Evolutionary conservation across 164 flowering plant species (phyloP).

Genomic region (Berberis vulgaris): DNA sequence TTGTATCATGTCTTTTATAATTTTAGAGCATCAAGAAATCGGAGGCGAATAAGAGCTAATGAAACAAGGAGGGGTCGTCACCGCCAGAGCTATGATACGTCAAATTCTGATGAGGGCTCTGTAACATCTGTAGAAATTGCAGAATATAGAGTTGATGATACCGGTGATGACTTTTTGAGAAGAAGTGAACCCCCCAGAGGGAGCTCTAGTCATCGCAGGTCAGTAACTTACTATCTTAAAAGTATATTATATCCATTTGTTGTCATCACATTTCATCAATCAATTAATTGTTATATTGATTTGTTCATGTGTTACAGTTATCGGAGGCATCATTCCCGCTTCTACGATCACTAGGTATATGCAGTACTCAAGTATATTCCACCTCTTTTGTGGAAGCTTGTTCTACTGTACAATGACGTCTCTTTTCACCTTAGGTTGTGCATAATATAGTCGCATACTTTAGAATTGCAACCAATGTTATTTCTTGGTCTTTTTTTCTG

Average conservation of each 20-base stretch:
- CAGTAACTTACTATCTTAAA: constrained; percentile 3
- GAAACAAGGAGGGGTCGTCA: constrained; percentile 39
- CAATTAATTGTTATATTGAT: not conserved
- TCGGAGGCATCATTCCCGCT: constrained; percentile 4
- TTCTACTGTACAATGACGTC: no score
- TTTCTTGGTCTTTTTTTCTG: no score
- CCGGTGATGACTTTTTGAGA: constrained; percentile 51
- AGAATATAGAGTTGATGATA: constrained; percentile 62
- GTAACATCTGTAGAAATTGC: constrained; percentile 58
- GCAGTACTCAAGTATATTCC: no score
- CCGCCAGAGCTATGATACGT: constrained; percentile 47
- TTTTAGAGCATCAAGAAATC: constrained; percentile 70
- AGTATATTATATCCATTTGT: not conserved
- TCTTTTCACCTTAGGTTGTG: no score
- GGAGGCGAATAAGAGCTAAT: constrained; percentile 63
- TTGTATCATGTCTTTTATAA: constrained; percentile 85
- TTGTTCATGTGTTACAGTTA: not conserved
- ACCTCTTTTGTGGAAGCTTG: no score
- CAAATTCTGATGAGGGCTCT: constrained; percentile 82
- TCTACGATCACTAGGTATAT: constrained; percentile 2
- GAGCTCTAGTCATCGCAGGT: constrained; percentile 65
- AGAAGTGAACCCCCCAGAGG: constrained; percentile 32
- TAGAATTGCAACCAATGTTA: no score
- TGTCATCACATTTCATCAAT: not conserved
- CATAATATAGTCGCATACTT: no score